Conservation (phyloP, 1,284 basidiomycete genomes). For the Volvariella surrecta region DNA sequence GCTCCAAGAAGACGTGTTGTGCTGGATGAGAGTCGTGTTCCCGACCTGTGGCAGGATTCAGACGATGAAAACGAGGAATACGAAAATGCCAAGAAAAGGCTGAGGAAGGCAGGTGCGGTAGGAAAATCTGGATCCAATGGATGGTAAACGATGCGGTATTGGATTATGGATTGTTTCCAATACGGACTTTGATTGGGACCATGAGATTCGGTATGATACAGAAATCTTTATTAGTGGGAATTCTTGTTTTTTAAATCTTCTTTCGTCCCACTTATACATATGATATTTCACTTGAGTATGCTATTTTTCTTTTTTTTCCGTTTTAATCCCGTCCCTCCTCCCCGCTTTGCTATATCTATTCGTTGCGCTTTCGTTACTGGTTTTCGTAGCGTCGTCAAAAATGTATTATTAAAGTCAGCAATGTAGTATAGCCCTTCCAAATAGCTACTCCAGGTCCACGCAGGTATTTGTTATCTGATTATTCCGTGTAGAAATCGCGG, state of each 20-base stretch:
- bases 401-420: neutral
- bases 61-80: slow-evolving; percentile 69
- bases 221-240: slow-evolving; percentile 3
- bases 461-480: too few relatives aligned
- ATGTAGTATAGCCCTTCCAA: neutral
- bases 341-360: too few relatives aligned
- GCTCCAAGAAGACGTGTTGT: too few relatives aligned
- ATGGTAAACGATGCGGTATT: slow-evolving; percentile 10
- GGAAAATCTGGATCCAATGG: slow-evolving; percentile 23
- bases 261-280: too few relatives aligned
- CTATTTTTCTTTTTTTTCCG: neutral
- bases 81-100: slow-evolving; percentile 40
- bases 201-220: neutral
- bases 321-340: too few relatives aligned
- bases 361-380: too few relatives aligned
- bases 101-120: slow-evolving; percentile 31
- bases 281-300: too few relatives aligned
- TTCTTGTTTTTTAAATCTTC: neutral
- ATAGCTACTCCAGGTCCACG: too few relatives aligned
- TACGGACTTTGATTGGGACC: neutral
- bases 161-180: slow-evolving; percentile 6
- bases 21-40: too few relatives aligned
- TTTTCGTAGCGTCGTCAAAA: neutral
- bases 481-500: too few relatives aligned
- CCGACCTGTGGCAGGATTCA: slow-evolving; percentile 61